Percentiles rank a stretch among this genome's conserved stretches.
Evolutionary conservation across 306 rosid genomes (phyloP).

Genomic region (Cucurbita moschata): DNA sequence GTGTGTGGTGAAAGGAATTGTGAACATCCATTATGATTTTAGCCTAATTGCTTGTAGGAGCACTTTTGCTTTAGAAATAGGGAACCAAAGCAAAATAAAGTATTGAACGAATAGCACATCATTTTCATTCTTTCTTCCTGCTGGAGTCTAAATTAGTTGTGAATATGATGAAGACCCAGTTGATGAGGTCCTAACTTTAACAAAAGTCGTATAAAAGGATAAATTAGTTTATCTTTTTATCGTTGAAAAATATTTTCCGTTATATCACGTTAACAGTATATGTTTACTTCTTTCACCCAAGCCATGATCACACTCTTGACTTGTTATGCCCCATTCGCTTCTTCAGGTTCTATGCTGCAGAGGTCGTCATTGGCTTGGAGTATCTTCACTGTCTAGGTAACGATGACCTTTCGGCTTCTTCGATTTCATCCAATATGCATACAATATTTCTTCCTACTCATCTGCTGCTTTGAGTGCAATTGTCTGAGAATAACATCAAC

Average conservation of each 20-base stretch:
- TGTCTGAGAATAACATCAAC: background rate
- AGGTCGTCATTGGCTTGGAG: constrained; percentile 88
- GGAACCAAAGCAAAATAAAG: background rate
- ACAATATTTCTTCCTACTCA: constrained; percentile 2
- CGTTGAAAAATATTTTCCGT: background rate
- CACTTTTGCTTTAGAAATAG: background rate
- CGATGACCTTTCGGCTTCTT: background rate
- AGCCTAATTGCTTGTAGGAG: background rate
- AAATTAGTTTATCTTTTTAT: background rate
- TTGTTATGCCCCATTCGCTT: constrained; percentile 6
- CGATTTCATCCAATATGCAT: background rate
- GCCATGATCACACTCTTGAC: background rate
- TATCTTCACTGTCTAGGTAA: constrained; percentile 97
- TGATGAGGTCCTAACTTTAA: background rate
- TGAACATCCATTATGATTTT: background rate
- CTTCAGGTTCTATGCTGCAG: constrained; percentile 85
- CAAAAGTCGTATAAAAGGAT: background rate
- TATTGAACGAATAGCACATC: background rate
- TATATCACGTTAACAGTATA: background rate
- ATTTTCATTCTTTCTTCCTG: background rate
- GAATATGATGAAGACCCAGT: background rate
- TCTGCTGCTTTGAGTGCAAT: constrained; percentile 1
- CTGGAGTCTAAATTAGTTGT: background rate
- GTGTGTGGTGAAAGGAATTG: background rate
- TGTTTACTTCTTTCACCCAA: background rate